These are phyloP conservation scores for Mucor racemosus DNA, from an alignment of 371 early-diverging fungal species.

Conservation along the genomic window DNA sequence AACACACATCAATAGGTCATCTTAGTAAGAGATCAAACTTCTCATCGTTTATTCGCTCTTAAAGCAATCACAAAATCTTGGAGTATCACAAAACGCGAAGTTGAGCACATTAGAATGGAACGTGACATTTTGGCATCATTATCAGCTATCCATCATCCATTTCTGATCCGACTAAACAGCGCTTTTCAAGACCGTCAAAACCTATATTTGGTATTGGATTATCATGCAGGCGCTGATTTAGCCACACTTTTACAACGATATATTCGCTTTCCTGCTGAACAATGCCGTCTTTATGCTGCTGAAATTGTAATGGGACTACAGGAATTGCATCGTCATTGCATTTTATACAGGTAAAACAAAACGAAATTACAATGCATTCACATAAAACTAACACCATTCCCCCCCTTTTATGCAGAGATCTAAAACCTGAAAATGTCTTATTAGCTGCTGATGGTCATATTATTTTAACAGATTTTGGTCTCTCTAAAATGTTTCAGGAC, in stretches of 20 bases:
- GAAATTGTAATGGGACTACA: conserved; percentile 81
- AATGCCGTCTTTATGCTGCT: conserved; percentile 73
- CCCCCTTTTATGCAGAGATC: conserved; percentile 48
- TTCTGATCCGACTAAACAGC: conserved; percentile 90
- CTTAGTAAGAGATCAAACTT: conserved; percentile 79
- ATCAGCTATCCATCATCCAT: conserved; percentile 76
- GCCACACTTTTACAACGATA: conserved; percentile 55
- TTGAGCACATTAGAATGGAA: conserved; percentile 65
- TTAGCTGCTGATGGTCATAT: conserved; percentile 72
- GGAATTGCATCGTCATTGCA: conserved; percentile 76
- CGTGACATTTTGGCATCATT: conserved; percentile 54
- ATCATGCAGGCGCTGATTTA: conserved; percentile 81
- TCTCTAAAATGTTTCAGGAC: conserved; percentile 63
- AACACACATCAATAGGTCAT: conserved; percentile 52
- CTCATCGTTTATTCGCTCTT: conserved; percentile 82
- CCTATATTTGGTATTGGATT: conserved; percentile 91
- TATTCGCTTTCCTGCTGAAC: conserved; percentile 40
- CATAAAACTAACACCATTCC: not conserved
- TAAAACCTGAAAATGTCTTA: conserved; percentile 73
- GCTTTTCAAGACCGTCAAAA: conserved; percentile 92
- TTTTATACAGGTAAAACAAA: conserved; percentile 68
- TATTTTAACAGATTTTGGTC: conserved; percentile 76
- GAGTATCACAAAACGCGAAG: conserved; percentile 84
- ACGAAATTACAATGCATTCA: not conserved
- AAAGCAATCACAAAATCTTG: conserved; percentile 96